These are phyloP conservation scores for Nothophytophthora sp. DNA, from an alignment of 352 stramenopile genomes.

Conservation along the genomic window DNA sequence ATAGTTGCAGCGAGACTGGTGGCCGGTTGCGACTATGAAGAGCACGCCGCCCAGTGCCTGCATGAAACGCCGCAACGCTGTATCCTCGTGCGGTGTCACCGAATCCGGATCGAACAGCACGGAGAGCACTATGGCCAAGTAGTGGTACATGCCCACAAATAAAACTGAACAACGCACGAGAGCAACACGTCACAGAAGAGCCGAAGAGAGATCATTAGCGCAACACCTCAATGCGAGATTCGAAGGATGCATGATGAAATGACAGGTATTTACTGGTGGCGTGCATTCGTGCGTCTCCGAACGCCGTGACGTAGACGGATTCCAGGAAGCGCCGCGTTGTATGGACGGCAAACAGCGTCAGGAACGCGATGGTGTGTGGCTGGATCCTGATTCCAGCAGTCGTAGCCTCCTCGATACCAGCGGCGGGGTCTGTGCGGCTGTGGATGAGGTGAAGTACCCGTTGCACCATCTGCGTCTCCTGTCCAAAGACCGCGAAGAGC, in stretches of 20 bases:
- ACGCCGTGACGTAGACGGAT: constrained; percentile 62
- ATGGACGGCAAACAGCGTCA: constrained; percentile 58
- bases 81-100: constrained; percentile 15
- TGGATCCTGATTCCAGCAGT: constrained; percentile 27
- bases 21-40: constrained; percentile 52
- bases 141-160: constrained; percentile 60
- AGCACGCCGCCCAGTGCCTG: constrained; percentile 27
- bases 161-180: constrained; percentile 47
- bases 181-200: no score
- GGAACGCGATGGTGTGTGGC: constrained; percentile 38
- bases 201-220: constrained; percentile 9
- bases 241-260: background rate
- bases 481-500: constrained; percentile 25
- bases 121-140: constrained; percentile 49
- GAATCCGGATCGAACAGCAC: constrained; percentile 44
- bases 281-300: constrained; percentile 70
- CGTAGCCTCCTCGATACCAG: no score
- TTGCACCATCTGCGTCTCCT: constrained; percentile 36
- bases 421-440: no score
- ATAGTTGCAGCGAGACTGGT: constrained; percentile 64
- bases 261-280: constrained; percentile 24
- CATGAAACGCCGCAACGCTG: constrained; percentile 14
- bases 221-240: background rate
- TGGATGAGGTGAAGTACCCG: constrained; percentile 36
- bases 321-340: constrained; percentile 59